Conservation (phyloP, 2,329 filamentous ascomycete species). For the Chaetothyriales sp. region DNA sequence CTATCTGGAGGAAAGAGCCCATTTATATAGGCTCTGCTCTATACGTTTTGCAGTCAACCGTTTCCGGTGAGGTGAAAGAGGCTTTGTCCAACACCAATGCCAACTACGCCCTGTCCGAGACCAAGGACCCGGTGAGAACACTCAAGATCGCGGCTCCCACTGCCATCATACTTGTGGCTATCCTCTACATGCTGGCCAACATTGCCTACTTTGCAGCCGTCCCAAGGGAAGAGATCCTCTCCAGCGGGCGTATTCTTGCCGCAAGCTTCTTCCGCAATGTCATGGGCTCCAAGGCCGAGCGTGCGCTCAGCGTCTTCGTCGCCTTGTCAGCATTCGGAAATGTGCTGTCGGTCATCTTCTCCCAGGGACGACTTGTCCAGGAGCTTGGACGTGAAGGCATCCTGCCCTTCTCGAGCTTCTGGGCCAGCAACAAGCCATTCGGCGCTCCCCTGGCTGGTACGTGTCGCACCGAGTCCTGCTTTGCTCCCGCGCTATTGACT, state of each 20-base stretch:
- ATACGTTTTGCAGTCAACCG: too few species aligned
- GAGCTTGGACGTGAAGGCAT: conserved; percentile 59
- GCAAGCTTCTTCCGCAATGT: conserved; percentile 46
- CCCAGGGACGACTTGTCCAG: conserved; percentile 39
- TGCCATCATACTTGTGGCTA: conserved; percentile 40
- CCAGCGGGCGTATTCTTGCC: conserved; percentile 41
- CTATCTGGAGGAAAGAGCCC: too few species aligned
- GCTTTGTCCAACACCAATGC: too few species aligned
- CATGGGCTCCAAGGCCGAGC: conserved; percentile 32
- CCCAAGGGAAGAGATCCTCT: conserved; percentile 41
- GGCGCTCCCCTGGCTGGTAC: conserved; percentile 30
- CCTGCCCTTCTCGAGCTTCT: conserved; percentile 51
- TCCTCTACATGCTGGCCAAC: conserved; percentile 45
- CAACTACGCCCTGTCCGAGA: conserved; percentile 45
- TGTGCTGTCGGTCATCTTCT: conserved; percentile 44
- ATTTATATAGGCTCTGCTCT: too few species aligned
- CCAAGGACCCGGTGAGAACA: conserved; percentile 44
- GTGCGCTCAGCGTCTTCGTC: conserved; percentile 33
- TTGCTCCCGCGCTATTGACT: neutral
- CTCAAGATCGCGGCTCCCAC: conserved; percentile 44
- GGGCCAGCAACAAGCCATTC: conserved; percentile 56
- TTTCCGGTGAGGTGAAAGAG: too few species aligned
- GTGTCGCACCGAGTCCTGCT: neutral
- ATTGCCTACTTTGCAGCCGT: conserved; percentile 48
- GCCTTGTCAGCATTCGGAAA: conserved; percentile 44